A percentile compares a stretch with the other conserved stretches of the same genome.
Evolutionary conservation across 2,329 filamentous ascomycete genomes (phyloP).

Genomic region (Amphichorda felina): DNA sequence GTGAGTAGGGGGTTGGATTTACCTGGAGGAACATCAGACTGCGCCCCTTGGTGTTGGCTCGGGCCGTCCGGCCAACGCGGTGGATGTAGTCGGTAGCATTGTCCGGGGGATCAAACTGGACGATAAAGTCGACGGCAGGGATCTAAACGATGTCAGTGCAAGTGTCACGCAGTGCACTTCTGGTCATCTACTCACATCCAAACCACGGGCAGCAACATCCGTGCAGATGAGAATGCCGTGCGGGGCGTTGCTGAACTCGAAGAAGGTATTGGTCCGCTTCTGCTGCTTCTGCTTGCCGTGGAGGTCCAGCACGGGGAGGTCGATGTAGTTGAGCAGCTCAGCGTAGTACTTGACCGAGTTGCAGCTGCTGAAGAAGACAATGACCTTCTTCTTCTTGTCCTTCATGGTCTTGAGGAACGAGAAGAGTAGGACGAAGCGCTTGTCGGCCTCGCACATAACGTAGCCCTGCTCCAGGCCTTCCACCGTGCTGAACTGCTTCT

Average conservation of each 20-base stretch:
- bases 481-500: slow-evolving; percentile 82
- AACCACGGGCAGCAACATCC: slow-evolving; percentile 85
- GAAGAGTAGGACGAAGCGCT: slow-evolving; percentile 87
- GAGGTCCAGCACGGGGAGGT: slow-evolving; percentile 75
- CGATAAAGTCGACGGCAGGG: slow-evolving; percentile 89
- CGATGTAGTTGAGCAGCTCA: slow-evolving; percentile 94
- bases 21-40: slow-evolving; percentile 73
- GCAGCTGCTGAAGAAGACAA: slow-evolving; percentile 90
- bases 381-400: slow-evolving; percentile 91
- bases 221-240: slow-evolving; percentile 89
- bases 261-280: slow-evolving; percentile 97
- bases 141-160: slow-evolving; percentile 46
- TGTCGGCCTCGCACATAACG: slow-evolving; percentile 84
- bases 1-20: neutral
- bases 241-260: slow-evolving; percentile 72
- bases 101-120: slow-evolving; percentile 92
- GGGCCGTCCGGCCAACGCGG: slow-evolving; percentile 86
- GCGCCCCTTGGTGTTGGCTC: slow-evolving; percentile 71
- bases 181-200: slow-evolving; percentile 56
- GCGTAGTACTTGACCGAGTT: slow-evolving; percentile 93
- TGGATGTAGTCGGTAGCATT: slow-evolving; percentile 89
- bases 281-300: slow-evolving; percentile 98
- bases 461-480: slow-evolving; percentile 94
- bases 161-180: slow-evolving; percentile 7
- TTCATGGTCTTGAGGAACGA: slow-evolving; percentile 71